phyloP scores from a whole-genome alignment of 176 grass and related monocot genomes.

The Oryza australiensis region DNA sequence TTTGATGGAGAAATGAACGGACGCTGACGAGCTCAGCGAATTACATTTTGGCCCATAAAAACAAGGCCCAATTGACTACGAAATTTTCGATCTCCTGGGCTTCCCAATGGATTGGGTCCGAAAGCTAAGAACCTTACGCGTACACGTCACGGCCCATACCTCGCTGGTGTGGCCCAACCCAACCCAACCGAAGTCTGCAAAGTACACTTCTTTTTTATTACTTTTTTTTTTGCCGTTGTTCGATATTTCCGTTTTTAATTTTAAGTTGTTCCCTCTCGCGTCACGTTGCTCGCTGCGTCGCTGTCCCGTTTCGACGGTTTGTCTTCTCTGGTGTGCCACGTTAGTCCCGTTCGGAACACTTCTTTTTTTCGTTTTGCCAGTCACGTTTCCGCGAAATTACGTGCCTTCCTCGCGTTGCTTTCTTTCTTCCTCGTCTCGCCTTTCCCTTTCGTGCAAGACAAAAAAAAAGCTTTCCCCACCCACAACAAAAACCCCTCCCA shows the following conservation, averaged over 20 bases:
- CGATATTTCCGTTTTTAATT: background rate
- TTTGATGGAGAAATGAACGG: no score
- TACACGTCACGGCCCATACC: background rate
- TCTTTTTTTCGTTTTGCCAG: background rate
- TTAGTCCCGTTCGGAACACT: background rate
- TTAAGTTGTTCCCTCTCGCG: background rate
- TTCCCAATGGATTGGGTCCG: background rate
- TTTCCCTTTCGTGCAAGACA: constrained; percentile 35
- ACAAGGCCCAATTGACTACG: background rate
- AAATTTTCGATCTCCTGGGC: background rate
- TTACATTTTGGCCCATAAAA: background rate
- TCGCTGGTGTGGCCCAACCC: rapidly evolving
- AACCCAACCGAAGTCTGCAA: background rate
- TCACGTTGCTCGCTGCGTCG: background rate
- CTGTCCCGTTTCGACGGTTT: background rate
- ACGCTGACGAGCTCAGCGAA: background rate
- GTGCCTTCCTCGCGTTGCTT: background rate
- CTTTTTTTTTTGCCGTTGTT: background rate
- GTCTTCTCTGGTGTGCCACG: background rate
- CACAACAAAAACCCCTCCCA: constrained; percentile 23
- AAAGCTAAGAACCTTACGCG: background rate
- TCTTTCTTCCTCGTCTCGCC: constrained; percentile 28
- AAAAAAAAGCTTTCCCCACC: background rate
- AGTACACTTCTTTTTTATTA: background rate
- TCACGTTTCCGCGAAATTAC: background rate